These are phyloP conservation scores for Rhizopus sp. DNA, from an alignment of 371 early-diverging fungal species.

Conservation along the genomic window DNA sequence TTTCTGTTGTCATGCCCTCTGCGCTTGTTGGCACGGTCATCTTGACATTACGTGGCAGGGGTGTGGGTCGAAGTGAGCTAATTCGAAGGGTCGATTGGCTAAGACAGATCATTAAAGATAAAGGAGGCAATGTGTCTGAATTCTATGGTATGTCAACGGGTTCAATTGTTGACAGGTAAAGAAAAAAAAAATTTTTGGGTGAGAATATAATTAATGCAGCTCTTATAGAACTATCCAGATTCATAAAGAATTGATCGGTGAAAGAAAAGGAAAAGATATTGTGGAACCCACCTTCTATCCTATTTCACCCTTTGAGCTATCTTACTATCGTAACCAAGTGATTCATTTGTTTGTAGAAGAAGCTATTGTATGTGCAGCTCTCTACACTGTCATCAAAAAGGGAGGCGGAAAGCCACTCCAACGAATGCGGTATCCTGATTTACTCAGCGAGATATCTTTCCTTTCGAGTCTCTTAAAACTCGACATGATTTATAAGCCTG, in stretches of 20 bases:
- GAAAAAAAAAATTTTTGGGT: background rate
- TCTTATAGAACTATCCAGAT: conserved; percentile 49
- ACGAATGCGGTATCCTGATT: conserved; percentile 48
- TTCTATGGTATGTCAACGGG: conserved; percentile 73
- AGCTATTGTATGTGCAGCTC: conserved; percentile 76
- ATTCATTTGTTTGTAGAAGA: conserved; percentile 86
- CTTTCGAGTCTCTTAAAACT: conserved; percentile 79
- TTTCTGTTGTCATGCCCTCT: conserved; percentile 85
- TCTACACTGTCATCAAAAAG: conserved; percentile 80
- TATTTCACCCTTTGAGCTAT: conserved; percentile 83
- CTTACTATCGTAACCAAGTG: conserved; percentile 85
- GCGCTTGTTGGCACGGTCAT: conserved; percentile 83
- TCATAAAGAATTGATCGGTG: conserved; percentile 77
- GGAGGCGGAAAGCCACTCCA: conserved; percentile 71
- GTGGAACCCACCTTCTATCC: conserved; percentile 89
- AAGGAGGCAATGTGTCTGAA: conserved; percentile 85
- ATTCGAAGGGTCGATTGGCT: conserved; percentile 84
- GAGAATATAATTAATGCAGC: no score
- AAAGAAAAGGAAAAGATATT: conserved; percentile 67
- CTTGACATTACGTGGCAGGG: conserved; percentile 81
- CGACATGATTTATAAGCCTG: conserved; percentile 87
- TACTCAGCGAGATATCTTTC: conserved; percentile 75
- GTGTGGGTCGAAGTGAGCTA: conserved; percentile 82
- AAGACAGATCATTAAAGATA: conserved; percentile 63
- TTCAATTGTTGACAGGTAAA: conserved; percentile 65